Conservation (phyloP, 2,329 filamentous ascomycete species). For the Pochonia chlamydosporia region DNA sequence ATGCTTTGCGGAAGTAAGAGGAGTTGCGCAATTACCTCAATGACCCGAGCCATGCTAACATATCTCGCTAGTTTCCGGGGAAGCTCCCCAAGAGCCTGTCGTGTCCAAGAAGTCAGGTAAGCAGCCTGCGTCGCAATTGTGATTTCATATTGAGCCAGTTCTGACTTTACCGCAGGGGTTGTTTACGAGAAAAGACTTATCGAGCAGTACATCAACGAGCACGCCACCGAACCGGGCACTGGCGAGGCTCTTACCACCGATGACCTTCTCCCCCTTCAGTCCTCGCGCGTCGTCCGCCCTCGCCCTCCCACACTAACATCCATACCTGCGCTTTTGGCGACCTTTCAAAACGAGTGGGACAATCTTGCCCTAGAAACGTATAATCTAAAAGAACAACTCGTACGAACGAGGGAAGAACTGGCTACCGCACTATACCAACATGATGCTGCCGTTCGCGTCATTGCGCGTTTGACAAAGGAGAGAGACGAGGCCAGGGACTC, state of each 20-base stretch:
- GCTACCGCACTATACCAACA: constrained; percentile 93
- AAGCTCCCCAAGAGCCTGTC: constrained; percentile 90
- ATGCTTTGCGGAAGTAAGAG: constrained; percentile 46
- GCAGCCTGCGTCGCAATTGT: constrained; percentile 25
- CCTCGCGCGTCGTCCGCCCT: constrained; percentile 76
- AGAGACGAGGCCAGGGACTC: constrained; percentile 88
- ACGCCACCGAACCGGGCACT: constrained; percentile 87
- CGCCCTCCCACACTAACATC: constrained; percentile 91
- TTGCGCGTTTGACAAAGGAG: constrained; percentile 85
- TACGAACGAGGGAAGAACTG: constrained; percentile 87
- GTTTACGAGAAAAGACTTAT: constrained; percentile 95
- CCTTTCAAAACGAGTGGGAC: constrained; percentile 99
- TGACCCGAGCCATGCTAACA: neutral
- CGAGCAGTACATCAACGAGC: constrained; percentile 87
- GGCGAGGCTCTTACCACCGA: constrained; percentile 77
- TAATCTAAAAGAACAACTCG: constrained; percentile 81
- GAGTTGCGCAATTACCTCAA: no score
- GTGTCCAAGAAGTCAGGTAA: constrained; percentile 90
- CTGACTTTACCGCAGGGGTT: constrained; percentile 49
- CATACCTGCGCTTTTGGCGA: constrained; percentile 86
- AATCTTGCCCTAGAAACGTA: constrained; percentile 86
- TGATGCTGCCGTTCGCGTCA: constrained; percentile 92
- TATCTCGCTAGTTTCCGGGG: constrained; percentile 71
- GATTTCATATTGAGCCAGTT: neutral
- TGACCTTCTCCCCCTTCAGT: constrained; percentile 84